A percentile compares a stretch with the other conserved stretches of the same genome.
phyloP scores from a whole-genome alignment of 306 rosid species.

The cucumber (Cucumis sativus) region DNA sequence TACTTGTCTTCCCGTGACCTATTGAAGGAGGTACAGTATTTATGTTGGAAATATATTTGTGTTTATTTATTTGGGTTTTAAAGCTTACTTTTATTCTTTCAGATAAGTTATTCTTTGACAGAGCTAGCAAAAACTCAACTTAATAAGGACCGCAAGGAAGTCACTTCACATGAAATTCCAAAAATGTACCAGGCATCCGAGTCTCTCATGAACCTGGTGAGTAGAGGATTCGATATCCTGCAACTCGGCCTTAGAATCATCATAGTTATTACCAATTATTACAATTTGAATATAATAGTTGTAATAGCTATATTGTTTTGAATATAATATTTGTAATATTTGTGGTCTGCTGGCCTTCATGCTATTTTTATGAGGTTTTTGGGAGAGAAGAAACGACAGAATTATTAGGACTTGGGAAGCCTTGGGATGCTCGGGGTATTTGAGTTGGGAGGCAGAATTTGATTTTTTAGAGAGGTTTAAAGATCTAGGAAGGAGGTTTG shows the following conservation, averaged over 20 bases:
- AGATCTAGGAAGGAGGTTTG: too few species aligned
- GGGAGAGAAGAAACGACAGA: too few species aligned
- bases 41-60: slow-evolving; percentile 10
- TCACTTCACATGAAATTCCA: slow-evolving; percentile 67
- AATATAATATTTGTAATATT: background rate
- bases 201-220: slow-evolving; percentile 69
- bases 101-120: slow-evolving; percentile 89
- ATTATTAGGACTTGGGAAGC: too few species aligned
- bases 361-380: too few species aligned
- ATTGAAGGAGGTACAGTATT: slow-evolving; percentile 64
- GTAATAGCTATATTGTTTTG: background rate
- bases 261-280: background rate
- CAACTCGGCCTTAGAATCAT: background rate
- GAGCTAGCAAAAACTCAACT: slow-evolving; percentile 86
- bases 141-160: slow-evolving; percentile 75
- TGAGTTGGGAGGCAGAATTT: too few species aligned
- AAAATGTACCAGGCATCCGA: slow-evolving; percentile 62
- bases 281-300: background rate
- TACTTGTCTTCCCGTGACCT: slow-evolving; percentile 81
- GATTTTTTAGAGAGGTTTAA: too few species aligned
- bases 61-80: background rate
- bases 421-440: too few species aligned
- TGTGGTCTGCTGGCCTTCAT: too few species aligned
- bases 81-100: slow-evolving; percentile 22
- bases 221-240: slow-evolving; percentile 19